A percentile compares a stretch with the other conserved stretches of the same genome.
Conservation (phyloP, 2,329 filamentous ascomycete species). For the Magnaporthiopsis poae region DNA sequence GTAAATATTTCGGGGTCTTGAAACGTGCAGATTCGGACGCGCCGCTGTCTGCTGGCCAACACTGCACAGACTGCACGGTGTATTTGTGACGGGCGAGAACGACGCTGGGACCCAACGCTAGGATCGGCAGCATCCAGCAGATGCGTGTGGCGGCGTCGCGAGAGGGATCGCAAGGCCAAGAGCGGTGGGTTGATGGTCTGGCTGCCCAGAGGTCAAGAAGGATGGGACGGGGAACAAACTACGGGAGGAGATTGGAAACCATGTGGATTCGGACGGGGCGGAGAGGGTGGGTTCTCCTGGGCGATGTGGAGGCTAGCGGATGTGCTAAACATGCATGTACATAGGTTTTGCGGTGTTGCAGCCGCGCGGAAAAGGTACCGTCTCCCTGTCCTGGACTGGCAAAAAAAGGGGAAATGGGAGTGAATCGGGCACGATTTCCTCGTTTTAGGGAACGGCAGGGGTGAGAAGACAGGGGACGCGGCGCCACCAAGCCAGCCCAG, state of each 20-base stretch:
- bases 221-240: conserved; percentile 6
- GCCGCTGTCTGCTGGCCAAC: neutral
- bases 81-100: neutral
- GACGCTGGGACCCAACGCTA: neutral
- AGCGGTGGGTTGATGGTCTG: neutral
- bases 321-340: neutral
- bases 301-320: neutral
- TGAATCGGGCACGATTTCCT: neutral
- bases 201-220: neutral
- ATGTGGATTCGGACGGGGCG: neutral
- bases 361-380: neutral
- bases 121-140: neutral
- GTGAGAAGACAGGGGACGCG: neutral
- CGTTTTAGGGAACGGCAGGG: neutral
- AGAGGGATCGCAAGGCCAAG: neutral
- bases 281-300: neutral
- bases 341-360: neutral
- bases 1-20: neutral
- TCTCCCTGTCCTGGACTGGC: neutral
- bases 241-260: neutral
- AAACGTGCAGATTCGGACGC: neutral
- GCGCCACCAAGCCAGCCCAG: neutral
- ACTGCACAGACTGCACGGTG: neutral
- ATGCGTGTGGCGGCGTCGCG: neutral
- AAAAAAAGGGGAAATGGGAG: neutral